A percentile compares a stretch with the other conserved stretches of the same genome.
phyloP scores from a whole-genome alignment of 768 basidiomycete genomes.

The Mycena rebaudengoi region DNA sequence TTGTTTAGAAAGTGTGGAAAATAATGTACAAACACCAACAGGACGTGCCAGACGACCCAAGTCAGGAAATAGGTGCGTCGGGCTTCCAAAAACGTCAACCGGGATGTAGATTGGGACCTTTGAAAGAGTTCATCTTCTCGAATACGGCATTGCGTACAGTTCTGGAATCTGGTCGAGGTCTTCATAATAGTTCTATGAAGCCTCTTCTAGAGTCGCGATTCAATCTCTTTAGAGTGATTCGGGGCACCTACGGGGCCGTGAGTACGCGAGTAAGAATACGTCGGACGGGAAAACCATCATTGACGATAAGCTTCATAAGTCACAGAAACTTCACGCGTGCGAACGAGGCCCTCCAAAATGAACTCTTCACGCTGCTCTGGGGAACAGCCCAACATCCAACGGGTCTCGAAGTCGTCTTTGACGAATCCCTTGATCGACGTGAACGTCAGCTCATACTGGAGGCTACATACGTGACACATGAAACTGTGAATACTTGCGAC shows the following conservation, averaged over 20 bases:
- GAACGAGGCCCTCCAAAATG: constrained; percentile 21
- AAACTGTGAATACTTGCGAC: not conserved
- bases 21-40: constrained; percentile 20
- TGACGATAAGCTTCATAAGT: constrained; percentile 6
- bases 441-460: constrained; percentile 17
- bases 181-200: constrained; percentile 16
- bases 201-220: constrained; percentile 19
- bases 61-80: constrained; percentile 17
- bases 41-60: constrained; percentile 18
- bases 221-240: constrained; percentile 13
- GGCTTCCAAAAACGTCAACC: not conserved
- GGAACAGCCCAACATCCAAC: constrained; percentile 14
- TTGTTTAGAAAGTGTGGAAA: not conserved
- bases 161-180: constrained; percentile 7
- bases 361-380: constrained; percentile 15
- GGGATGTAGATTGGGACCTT: not conserved
- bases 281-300: not conserved
- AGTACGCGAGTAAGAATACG: not conserved
- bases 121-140: constrained; percentile 7
- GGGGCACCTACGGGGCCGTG: constrained; percentile 1
- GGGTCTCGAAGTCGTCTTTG: constrained; percentile 15
- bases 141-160: constrained; percentile 11
- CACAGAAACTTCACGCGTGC: constrained; percentile 16
- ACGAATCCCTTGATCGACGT: constrained; percentile 3
- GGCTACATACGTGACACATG: not conserved